A percentile compares a stretch with the other conserved stretches of the same genome.
Evolutionary conservation across 495 filamentous ascomycete species (phyloP).

Genomic region (Cairneyella variabilis): DNA sequence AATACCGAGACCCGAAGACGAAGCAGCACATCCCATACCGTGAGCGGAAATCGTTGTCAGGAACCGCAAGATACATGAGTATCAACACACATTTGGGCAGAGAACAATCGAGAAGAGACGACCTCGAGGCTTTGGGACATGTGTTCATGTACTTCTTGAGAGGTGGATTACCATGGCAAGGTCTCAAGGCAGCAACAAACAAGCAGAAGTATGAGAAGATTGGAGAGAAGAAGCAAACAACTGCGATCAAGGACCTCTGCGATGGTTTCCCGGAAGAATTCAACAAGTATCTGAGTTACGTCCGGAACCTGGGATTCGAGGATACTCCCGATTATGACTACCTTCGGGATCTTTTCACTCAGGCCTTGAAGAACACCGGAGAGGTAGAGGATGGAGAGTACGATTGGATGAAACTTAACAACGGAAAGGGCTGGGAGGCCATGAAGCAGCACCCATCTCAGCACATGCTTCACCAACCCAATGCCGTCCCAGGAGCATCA

Average conservation of each 20-base stretch:
- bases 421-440: conserved; percentile 91
- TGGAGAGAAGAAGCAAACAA: conserved; percentile 99
- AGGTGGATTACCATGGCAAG: conserved; percentile 96
- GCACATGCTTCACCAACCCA: conserved; percentile 69
- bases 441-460: conserved; percentile 79
- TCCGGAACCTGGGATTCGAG: conserved; percentile 96
- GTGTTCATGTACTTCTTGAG: conserved; percentile 99
- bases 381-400: conserved; percentile 98
- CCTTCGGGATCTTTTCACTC: conserved; percentile 91
- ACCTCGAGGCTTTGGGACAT: conserved; percentile 92
- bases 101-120: conserved; percentile 94
- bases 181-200: conserved; percentile 97
- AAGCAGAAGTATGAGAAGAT: conserved; percentile 99
- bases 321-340: conserved; percentile 99
- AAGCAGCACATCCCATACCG: conserved; percentile 99
- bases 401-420: conserved; percentile 99
- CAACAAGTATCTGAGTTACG: conserved; percentile 94
- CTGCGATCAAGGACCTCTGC: conserved; percentile 92
- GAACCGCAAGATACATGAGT: conserved; percentile 98
- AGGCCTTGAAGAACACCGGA: conserved; percentile 90
- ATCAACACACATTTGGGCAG: conserved; percentile 98
- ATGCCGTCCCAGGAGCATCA: conserved; percentile 69
- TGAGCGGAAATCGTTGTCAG: conserved; percentile 95
- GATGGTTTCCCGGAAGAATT: conserved; percentile 98
- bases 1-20: conserved; percentile 97